Evolutionary conservation across 2,329 filamentous ascomycete species (phyloP), one percentile per base, ranked within the genome.

Genomic region (Sphaerulina populicola): DNA sequence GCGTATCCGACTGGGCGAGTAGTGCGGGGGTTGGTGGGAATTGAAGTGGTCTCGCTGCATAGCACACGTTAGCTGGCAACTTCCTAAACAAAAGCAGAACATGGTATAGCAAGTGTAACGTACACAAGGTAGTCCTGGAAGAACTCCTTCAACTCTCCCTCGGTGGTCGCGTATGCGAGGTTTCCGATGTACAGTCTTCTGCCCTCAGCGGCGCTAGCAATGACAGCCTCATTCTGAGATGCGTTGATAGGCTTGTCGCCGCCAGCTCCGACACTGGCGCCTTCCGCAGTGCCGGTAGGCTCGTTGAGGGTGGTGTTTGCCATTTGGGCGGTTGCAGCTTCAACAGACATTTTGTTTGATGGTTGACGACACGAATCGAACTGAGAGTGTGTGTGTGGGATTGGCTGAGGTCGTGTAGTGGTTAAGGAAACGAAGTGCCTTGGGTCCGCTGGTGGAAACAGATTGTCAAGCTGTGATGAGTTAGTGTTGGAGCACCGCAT

Each of bases 141-240:
- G 82, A 98, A 98, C 68, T 93, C 87, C 81, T 94, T 95, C 82
- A 98, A 88, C 85, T 96, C 89, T 85, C 87, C 93, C 87, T 97
- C 93, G 74, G 89, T 95, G 84, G 93, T 97, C 85, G 91, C 90
- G 75, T 98, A 98, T 69, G 93, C 93, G 83, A 98, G 87, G 81
- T 98, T 98, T 80, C 93, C 93, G 79, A 98, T 97, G 79, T 98
- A 98, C 69, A 98, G 86, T 78, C 93, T 88, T 79, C 93, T 88
- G 74, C 93, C 91, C 81, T 98, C 93, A 75, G 91, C 90, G 74
- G 93, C 93, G 78, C 89, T 95, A 76, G 89, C 88, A 73, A 93
- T 85, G 70, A 93, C 89, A 73, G 90, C 89, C 74, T 95, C 89
- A 71, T 88, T 85, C 75, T 86, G 80, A 67, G 84, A 78, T 68